These are phyloP conservation scores for Fragaria nilgerrensis DNA, from an alignment of 306 rosid genomes.

Conservation along the genomic window DNA sequence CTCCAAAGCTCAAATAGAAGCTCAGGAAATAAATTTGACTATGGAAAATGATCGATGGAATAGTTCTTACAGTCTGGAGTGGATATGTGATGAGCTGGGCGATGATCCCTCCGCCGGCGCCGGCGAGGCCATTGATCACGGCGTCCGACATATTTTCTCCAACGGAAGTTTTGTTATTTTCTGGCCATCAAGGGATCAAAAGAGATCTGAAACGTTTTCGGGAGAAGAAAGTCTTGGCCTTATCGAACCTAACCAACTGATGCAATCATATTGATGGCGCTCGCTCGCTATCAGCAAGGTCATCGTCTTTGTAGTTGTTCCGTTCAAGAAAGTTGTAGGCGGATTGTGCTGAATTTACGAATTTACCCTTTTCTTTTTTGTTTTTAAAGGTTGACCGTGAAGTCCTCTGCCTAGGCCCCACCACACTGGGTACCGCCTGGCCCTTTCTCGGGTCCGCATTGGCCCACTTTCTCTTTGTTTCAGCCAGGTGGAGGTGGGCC, in stretches of 20 bases:
- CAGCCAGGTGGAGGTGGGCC: too few relatives aligned
- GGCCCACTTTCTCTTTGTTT: too few relatives aligned
- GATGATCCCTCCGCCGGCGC: constrained; percentile 98
- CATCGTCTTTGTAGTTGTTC: constrained; percentile 11
- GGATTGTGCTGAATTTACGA: neutral
- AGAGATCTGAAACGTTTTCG: neutral
- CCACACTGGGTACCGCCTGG: too few relatives aligned
- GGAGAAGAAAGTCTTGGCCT: constrained; percentile 16
- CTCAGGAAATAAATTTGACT: neutral
- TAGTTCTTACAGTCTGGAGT: constrained; percentile 69
- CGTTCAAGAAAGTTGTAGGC: constrained; percentile 38
- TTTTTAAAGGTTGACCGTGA: too few relatives aligned
- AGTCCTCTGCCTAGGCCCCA: too few relatives aligned
- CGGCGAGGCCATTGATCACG: constrained; percentile 91
- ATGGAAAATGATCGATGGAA: neutral
- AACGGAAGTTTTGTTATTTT: constrained; percentile 4
- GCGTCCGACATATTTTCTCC: constrained; percentile 74
- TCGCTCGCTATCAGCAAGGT: constrained; percentile 12
- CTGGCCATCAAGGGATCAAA: constrained; percentile 2
- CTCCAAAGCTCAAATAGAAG: neutral
- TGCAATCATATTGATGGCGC: constrained; percentile 9
- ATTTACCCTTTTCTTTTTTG: constrained; percentile 13
- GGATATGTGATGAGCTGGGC: constrained; percentile 98
- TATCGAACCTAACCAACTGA: constrained; percentile 7
- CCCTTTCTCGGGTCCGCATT: too few relatives aligned